Evolutionary conservation across 352 stramenopile species (phyloP), one percentile per base, ranked within the genome.

Genomic region (Pythium aphanidermatum): DNA sequence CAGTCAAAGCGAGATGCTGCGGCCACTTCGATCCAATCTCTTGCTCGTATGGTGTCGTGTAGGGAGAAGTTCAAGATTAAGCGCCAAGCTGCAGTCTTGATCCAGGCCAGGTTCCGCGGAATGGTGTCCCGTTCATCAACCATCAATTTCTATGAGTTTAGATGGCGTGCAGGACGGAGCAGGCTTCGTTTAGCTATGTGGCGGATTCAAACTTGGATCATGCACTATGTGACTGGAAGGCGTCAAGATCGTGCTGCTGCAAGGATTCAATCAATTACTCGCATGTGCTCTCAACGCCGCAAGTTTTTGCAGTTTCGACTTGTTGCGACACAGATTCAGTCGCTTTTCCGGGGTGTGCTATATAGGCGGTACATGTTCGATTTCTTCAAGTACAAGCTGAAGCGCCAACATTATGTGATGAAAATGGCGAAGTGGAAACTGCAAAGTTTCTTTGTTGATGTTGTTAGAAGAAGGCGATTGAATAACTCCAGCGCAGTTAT

Each of bases 351-450:
- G 33, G 74, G 77, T 12, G 67, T 57, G 41, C 40, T 54, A 24
- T 63, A 59, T 13, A 61, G 74, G 14, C 42, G 42, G 23, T 45
- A 35, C 31, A 51, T 59, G 8, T 68, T 85, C 30, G 60, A 70
- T 48, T 89, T 72, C 11, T 57, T 53, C 41, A 52, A 62, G 40
- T 28, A 19, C 16, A 55, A 48, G 3, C 43, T 44, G 24, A 14
- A n/a, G 11, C 42, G 42, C 9, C 48, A 43, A 28, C 28, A 20
- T 2, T n/a, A n/a, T n/a, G n/a, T n/a, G n/a, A 33, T 16, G 35
- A 58, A 58, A 36, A 52, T 58, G 42, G 51, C 51, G 8, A 6
- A 37, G 28, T 58, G 51, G 50, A 58, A 58, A 30, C 9, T 58
- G 5, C 19, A 58, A 16, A 14, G 42, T n/a, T 58, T 32, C 40